Evolutionary conservation across 768 basidiomycete species (phyloP).

Genomic region (Clavulina sp.): DNA sequence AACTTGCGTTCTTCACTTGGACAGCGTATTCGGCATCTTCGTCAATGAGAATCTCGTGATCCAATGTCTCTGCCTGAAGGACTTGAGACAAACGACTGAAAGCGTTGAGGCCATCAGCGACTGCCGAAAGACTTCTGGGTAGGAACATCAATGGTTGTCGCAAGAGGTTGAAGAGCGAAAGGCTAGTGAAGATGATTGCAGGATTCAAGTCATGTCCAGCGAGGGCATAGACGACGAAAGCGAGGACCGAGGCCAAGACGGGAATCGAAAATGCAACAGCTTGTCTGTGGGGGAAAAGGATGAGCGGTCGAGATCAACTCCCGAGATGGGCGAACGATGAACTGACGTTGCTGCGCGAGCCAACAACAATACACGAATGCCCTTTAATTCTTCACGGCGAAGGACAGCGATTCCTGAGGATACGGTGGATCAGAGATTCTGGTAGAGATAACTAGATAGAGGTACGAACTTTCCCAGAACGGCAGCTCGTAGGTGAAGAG

Average conservation of each 20-base stretch:
- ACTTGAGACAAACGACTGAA: slow-evolving; percentile 32
- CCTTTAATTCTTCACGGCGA: slow-evolving; percentile 36
- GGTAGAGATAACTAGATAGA: slow-evolving; percentile 1
- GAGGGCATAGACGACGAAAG: slow-evolving; percentile 48
- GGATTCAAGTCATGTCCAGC: slow-evolving; percentile 38
- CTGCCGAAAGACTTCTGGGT: slow-evolving; percentile 39
- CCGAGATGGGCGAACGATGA: slow-evolving; percentile 11
- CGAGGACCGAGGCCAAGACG: slow-evolving; percentile 44
- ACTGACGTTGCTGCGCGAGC: slow-evolving; percentile 33
- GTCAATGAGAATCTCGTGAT: slow-evolving; percentile 28
- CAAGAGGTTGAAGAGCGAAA: slow-evolving; percentile 46
- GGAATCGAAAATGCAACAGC: slow-evolving; percentile 43
- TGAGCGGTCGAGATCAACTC: background rate
- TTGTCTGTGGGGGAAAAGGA: background rate
- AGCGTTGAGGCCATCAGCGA: slow-evolving; percentile 48
- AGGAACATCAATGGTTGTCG: slow-evolving; percentile 55
- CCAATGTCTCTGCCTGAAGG: slow-evolving; percentile 38
- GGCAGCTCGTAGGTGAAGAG: slow-evolving; percentile 59
- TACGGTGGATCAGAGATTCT: background rate
- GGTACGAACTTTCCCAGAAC: slow-evolving; percentile 38
- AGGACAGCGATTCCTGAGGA: slow-evolving; percentile 34
- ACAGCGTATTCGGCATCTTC: slow-evolving; percentile 30
- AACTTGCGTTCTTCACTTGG: slow-evolving; percentile 34
- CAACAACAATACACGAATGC: slow-evolving; percentile 38
- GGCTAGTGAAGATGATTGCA: slow-evolving; percentile 48